These are phyloP conservation scores for Eucalyptus cloeziana DNA, from an alignment of 345 rosid genomes.

Conservation along the genomic window DNA sequence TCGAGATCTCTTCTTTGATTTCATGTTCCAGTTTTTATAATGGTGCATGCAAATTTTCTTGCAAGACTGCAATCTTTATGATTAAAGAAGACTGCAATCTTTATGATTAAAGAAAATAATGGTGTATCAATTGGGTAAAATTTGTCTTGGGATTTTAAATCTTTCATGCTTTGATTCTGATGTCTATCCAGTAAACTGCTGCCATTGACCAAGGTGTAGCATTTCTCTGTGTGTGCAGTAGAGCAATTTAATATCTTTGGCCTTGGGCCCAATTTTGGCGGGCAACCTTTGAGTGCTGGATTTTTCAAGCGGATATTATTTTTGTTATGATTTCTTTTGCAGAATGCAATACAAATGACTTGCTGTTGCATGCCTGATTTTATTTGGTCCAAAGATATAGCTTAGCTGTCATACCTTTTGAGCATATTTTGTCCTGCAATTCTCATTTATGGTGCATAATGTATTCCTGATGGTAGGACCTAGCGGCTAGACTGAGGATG, in stretches of 20 bases:
- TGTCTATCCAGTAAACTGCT: not conserved
- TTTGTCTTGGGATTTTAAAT: not conserved
- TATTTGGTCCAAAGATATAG: not conserved
- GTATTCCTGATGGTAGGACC: conserved; percentile 32
- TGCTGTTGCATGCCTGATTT: not conserved
- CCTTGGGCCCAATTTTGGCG: not conserved
- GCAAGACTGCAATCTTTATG: not conserved
- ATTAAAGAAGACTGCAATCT: not conserved
- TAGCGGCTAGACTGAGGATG: conserved; percentile 43
- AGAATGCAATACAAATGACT: not conserved
- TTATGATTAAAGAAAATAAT: not conserved
- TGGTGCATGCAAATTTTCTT: not conserved
- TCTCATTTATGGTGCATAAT: not conserved
- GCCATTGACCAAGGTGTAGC: not conserved
- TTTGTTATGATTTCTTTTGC: not conserved
- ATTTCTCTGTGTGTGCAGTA: not conserved
- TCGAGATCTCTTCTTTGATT: not conserved
- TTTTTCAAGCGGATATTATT: not conserved
- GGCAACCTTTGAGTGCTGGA: not conserved
- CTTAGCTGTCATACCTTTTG: not conserved
- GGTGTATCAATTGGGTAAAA: not conserved
- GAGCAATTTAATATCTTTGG: not conserved
- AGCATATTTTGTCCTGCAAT: not conserved
- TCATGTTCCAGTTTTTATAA: not conserved
- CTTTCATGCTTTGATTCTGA: not conserved